phyloP scores from a whole-genome alignment of 2,329 filamentous ascomycete genomes.

The Dactylellina sp. region DNA sequence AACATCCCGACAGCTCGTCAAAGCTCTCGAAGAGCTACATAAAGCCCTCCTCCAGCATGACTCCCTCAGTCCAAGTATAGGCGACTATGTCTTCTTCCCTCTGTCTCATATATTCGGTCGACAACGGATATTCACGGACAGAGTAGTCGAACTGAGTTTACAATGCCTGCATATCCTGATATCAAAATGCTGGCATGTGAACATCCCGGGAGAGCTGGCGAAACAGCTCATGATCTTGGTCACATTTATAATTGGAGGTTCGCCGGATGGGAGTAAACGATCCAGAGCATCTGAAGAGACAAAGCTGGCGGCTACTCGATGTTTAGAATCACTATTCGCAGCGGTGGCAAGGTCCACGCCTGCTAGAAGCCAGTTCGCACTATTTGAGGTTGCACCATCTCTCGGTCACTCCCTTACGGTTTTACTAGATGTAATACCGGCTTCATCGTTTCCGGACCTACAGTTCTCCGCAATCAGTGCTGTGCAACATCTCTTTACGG shows the following conservation, averaged over 20 bases:
- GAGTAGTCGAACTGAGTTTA: conserved; percentile 79
- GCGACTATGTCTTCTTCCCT: conserved; percentile 95
- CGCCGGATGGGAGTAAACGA: conserved; percentile 69
- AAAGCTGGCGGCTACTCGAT: conserved; percentile 75
- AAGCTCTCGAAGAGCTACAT: conserved; percentile 66
- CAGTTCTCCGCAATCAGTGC: conserved; percentile 77
- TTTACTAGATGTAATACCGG: conserved; percentile 78
- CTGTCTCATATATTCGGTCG: conserved; percentile 85
- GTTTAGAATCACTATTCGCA: conserved; percentile 75
- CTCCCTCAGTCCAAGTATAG: conserved; percentile 78
- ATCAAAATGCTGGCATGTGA: conserved; percentile 79
- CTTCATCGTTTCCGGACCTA: conserved; percentile 73
- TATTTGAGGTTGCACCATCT: conserved; percentile 76
- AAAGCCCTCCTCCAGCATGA: conserved; percentile 65
- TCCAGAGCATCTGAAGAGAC: conserved; percentile 74
- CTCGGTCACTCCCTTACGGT: conserved; percentile 85
- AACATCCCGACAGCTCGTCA: conserved; percentile 65
- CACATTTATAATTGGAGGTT: conserved; percentile 81
- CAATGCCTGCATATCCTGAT: conserved; percentile 81
- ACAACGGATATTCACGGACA: conserved; percentile 77
- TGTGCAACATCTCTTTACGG: conserved; percentile 72
- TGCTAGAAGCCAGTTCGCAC: conserved; percentile 68
- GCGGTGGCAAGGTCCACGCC: conserved; percentile 68
- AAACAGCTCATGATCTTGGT: conserved; percentile 88
- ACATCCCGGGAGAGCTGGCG: conserved; percentile 77